Evolutionary conservation across 306 rosid genomes (phyloP), one percentile per base, ranked within the genome.

Genomic region (Gleditsia sinensis): DNA sequence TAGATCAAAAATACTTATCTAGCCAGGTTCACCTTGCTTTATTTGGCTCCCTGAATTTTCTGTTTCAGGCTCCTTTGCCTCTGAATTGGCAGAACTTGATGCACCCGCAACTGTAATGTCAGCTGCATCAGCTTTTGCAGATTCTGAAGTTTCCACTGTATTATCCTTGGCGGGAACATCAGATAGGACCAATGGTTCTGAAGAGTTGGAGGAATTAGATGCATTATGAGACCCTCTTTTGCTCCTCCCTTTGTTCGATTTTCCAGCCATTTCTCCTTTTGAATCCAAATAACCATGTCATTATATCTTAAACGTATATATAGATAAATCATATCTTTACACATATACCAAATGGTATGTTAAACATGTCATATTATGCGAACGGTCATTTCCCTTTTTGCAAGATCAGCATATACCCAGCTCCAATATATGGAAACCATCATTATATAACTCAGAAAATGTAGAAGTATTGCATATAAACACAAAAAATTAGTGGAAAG

Each of bases 251-350:
- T 85, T 92, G 83, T 84, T 83, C 0, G 98, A 90, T 69, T 90
- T 95, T 50, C 99, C 97, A 51, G 96, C 99, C 99, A 95, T 95
- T 78, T 61, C 59, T 59, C 81, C 82, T 12, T 74, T 84, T 37
- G 16, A 12, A 78, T 61, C 72, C 28, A 56, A 80, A n/a, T 57
- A 69, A 42, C 59, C 23, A 24, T 3, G 65, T 78, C 75, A 69
- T 50, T 13, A 67, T 10, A 57, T 42, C n/a, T 25, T 16, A 21
- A 46, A 51, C 21, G 36, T 60, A 56, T 13, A 33, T 59, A 51
- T 33, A 57, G 17, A n/a, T n/a, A n/a, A n/a, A n/a, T n/a, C 24
- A 49, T 7, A 30, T 17, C 46, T 14, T 19, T 34, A 61, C 42
- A n/a, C 14, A 64, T 25, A 27, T 16, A 55, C 16, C 24, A 43